A percentile compares a stretch with the other conserved stretches of the same genome.
These are phyloP conservation scores for Puya raimondii DNA, from an alignment of 176 grass and related monocot genomes.

Conservation along the genomic window DNA sequence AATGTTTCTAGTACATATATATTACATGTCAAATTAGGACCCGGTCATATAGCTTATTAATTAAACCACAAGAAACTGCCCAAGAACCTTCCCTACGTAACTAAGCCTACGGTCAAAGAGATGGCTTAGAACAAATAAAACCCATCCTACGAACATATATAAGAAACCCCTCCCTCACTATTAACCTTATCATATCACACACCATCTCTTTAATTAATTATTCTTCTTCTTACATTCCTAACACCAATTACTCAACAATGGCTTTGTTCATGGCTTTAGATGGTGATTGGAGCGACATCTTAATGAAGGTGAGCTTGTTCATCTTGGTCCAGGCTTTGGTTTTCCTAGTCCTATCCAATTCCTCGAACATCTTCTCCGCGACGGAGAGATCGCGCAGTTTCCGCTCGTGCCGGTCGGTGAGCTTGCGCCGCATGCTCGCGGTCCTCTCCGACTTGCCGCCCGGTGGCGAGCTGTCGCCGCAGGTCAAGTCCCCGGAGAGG, in stretches of 20 bases:
- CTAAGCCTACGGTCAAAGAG: neutral
- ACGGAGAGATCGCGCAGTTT: conserved; percentile 20
- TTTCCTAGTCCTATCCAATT: conserved; percentile 63
- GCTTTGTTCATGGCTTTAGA: neutral
- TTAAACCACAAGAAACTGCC: neutral
- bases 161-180: neutral
- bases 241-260: neutral
- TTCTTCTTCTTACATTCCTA: neutral
- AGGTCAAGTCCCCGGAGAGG: too few species aligned
- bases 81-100: neutral
- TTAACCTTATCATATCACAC: neutral
- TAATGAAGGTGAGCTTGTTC: conserved; percentile 41
- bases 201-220: neutral
- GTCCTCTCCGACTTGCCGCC: conserved; percentile 40
- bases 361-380: conserved; percentile 52
- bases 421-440: conserved; percentile 39
- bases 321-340: conserved; percentile 62
- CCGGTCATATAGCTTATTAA: neutral
- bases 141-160: neutral
- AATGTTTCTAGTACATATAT: neutral
- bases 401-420: conserved; percentile 19
- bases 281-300: neutral
- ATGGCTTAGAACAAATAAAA: neutral
- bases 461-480: conserved; percentile 38
- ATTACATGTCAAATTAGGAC: neutral